Percentiles rank a stretch among this genome's conserved stretches.
phyloP scores from a whole-genome alignment of 2,329 filamentous ascomycete genomes.

The Penicillium polonicum region DNA sequence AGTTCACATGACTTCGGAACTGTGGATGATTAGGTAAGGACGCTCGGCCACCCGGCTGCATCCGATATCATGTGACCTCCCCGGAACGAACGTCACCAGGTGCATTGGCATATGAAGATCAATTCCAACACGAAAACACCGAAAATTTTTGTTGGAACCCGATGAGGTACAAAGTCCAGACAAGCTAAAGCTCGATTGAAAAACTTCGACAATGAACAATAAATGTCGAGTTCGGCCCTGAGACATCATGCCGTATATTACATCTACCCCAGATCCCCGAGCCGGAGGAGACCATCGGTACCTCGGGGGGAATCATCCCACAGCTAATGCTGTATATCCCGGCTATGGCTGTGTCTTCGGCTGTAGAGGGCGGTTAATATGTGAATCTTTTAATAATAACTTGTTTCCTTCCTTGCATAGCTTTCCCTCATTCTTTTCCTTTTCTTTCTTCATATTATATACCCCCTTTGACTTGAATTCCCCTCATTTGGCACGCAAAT shows the following conservation, averaged over 20 bases:
- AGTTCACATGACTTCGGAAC: conserved; percentile 9
- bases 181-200: not conserved
- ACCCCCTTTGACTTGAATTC: not conserved
- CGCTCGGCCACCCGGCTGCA: not conserved
- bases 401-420: conserved; percentile 8
- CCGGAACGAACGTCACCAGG: not conserved
- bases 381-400: not conserved
- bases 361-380: conserved; percentile 16
- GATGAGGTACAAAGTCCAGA: not conserved
- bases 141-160: not conserved
- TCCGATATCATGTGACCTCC: conserved; percentile 23
- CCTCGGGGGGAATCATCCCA: conserved; percentile 26
- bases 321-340: conserved; percentile 17
- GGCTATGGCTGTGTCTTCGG: conserved; percentile 23
- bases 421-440: conserved; percentile 2
- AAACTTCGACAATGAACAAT: not conserved
- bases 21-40: not conserved
- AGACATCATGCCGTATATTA: not conserved
- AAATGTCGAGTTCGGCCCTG: not conserved
- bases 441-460: not conserved
- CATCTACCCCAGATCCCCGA: conserved; percentile 1
- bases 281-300: conserved; percentile 13
- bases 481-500: not conserved
- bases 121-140: not conserved
- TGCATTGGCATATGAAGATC: not conserved